phyloP scores from a whole-genome alignment of 768 basidiomycete species.

The Neoboletus magnificus region DNA sequence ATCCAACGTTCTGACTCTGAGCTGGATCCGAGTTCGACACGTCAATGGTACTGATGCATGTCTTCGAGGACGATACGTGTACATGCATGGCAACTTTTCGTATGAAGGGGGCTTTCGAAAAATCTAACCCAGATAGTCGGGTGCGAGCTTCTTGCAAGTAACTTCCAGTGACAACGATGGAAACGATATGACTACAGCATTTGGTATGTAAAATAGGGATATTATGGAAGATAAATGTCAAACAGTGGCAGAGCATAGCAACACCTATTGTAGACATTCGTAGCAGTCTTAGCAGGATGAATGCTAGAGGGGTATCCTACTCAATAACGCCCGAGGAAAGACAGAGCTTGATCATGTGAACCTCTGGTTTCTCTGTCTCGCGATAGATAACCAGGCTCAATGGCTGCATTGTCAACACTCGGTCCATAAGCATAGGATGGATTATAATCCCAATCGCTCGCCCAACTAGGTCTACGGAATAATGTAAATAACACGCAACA shows the following conservation, averaged over 20 bases:
- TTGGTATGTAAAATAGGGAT: conserved; percentile 16
- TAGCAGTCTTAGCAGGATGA: background rate
- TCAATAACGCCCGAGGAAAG: conserved; percentile 18
- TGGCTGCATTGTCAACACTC: background rate
- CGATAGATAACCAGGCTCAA: conserved; percentile 1
- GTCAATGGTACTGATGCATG: too few species aligned
- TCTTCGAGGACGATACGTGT: background rate
- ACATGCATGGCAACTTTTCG: background rate
- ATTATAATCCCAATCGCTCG: conserved; percentile 21
- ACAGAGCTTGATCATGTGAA: conserved; percentile 4
- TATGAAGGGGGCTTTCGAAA: background rate
- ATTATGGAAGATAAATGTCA: conserved; percentile 4
- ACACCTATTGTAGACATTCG: background rate
- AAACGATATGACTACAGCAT: conserved; percentile 5
- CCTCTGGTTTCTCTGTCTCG: conserved; percentile 3
- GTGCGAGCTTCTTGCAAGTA: background rate
- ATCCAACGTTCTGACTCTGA: too few species aligned
- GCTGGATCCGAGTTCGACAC: too few species aligned
- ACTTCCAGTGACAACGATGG: background rate
- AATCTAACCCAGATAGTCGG: background rate
- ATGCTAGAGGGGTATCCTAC: background rate
- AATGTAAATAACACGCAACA: background rate
- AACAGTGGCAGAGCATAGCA: background rate
- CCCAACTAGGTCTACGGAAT: conserved; percentile 10
- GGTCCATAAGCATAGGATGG: conserved; percentile 7